phyloP scores from a whole-genome alignment of 1,284 basidiomycete species.

The Ustilago vetiveriae region DNA sequence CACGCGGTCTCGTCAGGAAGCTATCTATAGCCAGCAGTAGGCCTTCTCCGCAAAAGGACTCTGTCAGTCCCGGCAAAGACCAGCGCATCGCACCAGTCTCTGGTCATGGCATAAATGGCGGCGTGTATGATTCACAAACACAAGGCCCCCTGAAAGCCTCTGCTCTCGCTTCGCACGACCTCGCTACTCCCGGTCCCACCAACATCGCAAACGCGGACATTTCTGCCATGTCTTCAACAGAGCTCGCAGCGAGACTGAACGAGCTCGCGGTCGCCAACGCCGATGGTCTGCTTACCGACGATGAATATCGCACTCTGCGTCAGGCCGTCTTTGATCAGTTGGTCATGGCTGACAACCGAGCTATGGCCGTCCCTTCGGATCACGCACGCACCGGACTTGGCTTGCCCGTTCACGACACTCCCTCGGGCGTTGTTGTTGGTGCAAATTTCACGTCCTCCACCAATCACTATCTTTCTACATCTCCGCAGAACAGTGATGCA shows the following conservation, averaged over 20 bases:
- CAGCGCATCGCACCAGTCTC: not conserved
- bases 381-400: constrained; percentile 7
- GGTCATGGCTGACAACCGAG: constrained; percentile 28
- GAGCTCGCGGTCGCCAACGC: constrained; percentile 60
- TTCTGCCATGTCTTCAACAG: constrained; percentile 29
- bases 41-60: not conserved
- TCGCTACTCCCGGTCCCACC: too few species aligned
- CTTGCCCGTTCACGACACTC: not conserved
- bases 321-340: constrained; percentile 52
- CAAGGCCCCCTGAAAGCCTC: too few species aligned
- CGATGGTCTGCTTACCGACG: constrained; percentile 55
- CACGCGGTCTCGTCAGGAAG: constrained; percentile 15
- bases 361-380: constrained; percentile 29
- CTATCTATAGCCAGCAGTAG: constrained; percentile 10
- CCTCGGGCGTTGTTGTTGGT: too few species aligned
- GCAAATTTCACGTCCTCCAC: not conserved
- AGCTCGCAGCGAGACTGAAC: constrained; percentile 50
- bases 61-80: not conserved
- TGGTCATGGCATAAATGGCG: too few species aligned
- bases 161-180: too few species aligned
- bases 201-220: constrained; percentile 5
- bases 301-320: constrained; percentile 54
- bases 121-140: too few species aligned
- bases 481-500: not conserved
- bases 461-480: not conserved